These are phyloP conservation scores for Sistotremastrum suecicum DNA, from an alignment of 768 basidiomycete genomes.

Conservation along the genomic window DNA sequence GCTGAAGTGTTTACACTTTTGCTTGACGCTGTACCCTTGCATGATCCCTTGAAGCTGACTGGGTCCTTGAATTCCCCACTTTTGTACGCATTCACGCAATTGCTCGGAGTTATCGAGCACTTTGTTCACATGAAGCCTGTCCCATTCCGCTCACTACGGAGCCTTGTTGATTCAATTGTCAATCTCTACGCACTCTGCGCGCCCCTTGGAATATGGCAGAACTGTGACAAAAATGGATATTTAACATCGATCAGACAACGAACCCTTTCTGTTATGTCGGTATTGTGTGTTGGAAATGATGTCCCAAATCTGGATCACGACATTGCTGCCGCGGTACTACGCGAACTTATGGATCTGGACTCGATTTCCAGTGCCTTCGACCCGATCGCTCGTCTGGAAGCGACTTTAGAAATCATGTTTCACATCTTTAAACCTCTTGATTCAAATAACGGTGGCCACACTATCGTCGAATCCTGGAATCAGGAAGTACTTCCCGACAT, in stretches of 20 bases:
- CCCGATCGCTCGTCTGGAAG: slow-evolving; percentile 40
- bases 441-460: slow-evolving; percentile 10
- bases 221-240: slow-evolving; percentile 27
- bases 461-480: slow-evolving; percentile 31
- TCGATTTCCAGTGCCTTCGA: slow-evolving; percentile 28
- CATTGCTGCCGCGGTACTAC: slow-evolving; percentile 38
- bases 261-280: slow-evolving; percentile 19
- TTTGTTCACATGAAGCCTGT: slow-evolving; percentile 35
- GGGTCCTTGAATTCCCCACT: slow-evolving; percentile 24
- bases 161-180: slow-evolving; percentile 28
- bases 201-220: slow-evolving; percentile 30
- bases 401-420: slow-evolving; percentile 44
- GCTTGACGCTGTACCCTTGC: slow-evolving; percentile 21
- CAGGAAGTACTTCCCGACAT: slow-evolving; percentile 40
- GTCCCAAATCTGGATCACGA: slow-evolving; percentile 21
- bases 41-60: slow-evolving; percentile 27
- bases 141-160: slow-evolving; percentile 33
- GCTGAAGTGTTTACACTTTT: slow-evolving; percentile 43
- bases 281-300: slow-evolving; percentile 22
- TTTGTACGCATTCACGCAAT: slow-evolving; percentile 38
- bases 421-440: slow-evolving; percentile 20
- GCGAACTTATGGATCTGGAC: slow-evolving; percentile 39
- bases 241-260: too few relatives aligned
- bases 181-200: slow-evolving; percentile 41
- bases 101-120: slow-evolving; percentile 34